A percentile compares a stretch with the other conserved stretches of the same genome.
Conservation (phyloP, 257 asterid genomes). For the Solanum megistacrolobum region DNA sequence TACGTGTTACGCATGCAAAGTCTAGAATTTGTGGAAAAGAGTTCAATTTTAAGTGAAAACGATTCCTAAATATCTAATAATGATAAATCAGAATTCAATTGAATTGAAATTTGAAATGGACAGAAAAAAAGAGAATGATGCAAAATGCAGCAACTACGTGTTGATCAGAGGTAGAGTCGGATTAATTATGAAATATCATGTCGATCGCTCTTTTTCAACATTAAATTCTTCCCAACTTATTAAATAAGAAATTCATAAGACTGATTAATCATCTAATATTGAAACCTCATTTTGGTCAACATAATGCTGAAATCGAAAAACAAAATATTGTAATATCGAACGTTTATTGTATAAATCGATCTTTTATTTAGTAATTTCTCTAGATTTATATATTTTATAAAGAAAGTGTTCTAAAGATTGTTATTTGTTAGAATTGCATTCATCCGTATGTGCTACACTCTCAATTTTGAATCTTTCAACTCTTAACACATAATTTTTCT, state of each 20-base stretch:
- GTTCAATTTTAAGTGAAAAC: neutral
- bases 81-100: neutral
- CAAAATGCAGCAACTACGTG: neutral
- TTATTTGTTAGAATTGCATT: too few relatives aligned
- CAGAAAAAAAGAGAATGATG: neutral
- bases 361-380: neutral
- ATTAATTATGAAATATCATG: neutral
- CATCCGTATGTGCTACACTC: neutral
- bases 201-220: neutral
- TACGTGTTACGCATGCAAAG: neutral
- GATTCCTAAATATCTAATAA: neutral
- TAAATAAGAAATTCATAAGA: neutral
- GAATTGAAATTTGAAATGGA: neutral
- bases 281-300: neutral
- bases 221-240: neutral
- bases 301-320: neutral
- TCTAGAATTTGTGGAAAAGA: neutral
- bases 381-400: too few relatives aligned
- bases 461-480: neutral
- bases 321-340: neutral
- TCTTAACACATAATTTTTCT: neutral
- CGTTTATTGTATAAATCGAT: neutral
- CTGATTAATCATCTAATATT: neutral
- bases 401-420: too few relatives aligned
- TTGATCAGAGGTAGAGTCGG: neutral